These are phyloP conservation scores for Aspergillus brasiliensis DNA, from an alignment of 2,329 filamentous ascomycete species.

Conservation along the genomic window DNA sequence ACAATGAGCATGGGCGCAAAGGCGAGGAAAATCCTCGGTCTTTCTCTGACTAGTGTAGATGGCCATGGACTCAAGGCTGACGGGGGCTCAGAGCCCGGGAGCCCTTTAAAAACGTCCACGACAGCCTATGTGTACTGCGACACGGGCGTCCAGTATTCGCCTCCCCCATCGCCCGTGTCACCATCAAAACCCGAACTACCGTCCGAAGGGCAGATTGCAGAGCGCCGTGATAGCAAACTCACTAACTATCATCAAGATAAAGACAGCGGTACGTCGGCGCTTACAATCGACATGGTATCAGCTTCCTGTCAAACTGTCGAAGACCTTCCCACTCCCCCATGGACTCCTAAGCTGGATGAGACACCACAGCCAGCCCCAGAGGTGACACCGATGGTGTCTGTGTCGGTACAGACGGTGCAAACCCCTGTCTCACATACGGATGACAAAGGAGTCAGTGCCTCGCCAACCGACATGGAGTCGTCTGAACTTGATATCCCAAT, in stretches of 20 bases:
- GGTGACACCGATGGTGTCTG: slow-evolving; percentile 28
- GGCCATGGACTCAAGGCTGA: slow-evolving; percentile 27
- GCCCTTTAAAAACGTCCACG: slow-evolving; percentile 54
- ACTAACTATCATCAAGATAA: slow-evolving; percentile 22
- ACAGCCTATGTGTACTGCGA: slow-evolving; percentile 65
- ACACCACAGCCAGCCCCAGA: slow-evolving; percentile 13
- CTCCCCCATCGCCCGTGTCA: slow-evolving; percentile 68
- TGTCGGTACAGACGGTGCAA: slow-evolving; percentile 40
- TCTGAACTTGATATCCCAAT: slow-evolving; percentile 66
- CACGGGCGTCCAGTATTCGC: slow-evolving; percentile 79
- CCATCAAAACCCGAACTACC: slow-evolving; percentile 19
- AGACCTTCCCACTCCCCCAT: slow-evolving; percentile 38
- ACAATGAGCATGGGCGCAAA: slow-evolving; percentile 41
- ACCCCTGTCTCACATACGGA: slow-evolving; percentile 14
- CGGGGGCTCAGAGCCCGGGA: slow-evolving; percentile 35
- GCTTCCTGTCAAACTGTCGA: slow-evolving; percentile 47
- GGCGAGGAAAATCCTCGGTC: slow-evolving; percentile 49
- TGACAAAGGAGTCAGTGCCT: slow-evolving; percentile 18
- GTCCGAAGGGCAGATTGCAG: slow-evolving; percentile 2
- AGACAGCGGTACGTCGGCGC: slow-evolving; percentile 35
- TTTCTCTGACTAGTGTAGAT: slow-evolving; percentile 40
- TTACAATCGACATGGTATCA: slow-evolving; percentile 42
- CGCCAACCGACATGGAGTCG: slow-evolving; percentile 16
- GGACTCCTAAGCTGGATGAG: slow-evolving; percentile 36
- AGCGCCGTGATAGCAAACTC: neutral